Evolutionary conservation across 176 grass and related monocot species (phyloP), one percentile per base, ranked within the genome.

Genomic region (Triticum urartu): DNA sequence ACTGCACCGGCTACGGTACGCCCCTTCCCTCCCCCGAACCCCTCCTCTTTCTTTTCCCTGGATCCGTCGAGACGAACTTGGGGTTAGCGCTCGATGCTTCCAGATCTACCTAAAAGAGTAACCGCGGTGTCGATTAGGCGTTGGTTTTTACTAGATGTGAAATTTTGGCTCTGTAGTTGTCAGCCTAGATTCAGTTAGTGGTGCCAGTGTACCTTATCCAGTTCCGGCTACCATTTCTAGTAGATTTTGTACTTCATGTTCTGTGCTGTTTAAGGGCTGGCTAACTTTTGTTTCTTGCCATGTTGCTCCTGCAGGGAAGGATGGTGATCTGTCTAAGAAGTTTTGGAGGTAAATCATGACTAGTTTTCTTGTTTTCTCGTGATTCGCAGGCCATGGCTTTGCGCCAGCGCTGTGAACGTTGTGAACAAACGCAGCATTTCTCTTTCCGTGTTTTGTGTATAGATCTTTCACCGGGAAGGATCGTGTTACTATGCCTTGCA

Each of bases 1-100:
- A 99, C 90, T 99, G 97, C 94, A 96, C 97, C 47, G 97, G 97
- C 81, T 96, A 83, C 78, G 97, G 94, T 99, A 65, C 79, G 88
- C 63, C 42, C 22, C 36, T 80, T 73, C 68, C 28, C 72, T 72
- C 40, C 63, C 50, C 22, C 35, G 7, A 7, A 39, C 38, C 40
- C 40, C 45, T 12, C 15, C 32, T 9, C 5, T 25, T 72, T 18
- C 7, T 54, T 83, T 81, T 4, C 6, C 32, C 6, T 89, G 52
- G 72, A 82, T 71, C 72, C 54, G 13, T 70, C 11, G n/a, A 18
- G 75, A 64, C 17, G 75, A 34, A 77, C 50, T 65, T 34, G 22
- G 62, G 43, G 20, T 3, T 81, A 70, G 72, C 7, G 2, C 22
- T 9, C 22, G 68, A 50, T 77, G 38, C 52, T 85, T 70, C 13